phyloP scores from a whole-genome alignment of 1,139 yeast genomes.

The Hemisphaericaspora xylanilytica region DNA sequence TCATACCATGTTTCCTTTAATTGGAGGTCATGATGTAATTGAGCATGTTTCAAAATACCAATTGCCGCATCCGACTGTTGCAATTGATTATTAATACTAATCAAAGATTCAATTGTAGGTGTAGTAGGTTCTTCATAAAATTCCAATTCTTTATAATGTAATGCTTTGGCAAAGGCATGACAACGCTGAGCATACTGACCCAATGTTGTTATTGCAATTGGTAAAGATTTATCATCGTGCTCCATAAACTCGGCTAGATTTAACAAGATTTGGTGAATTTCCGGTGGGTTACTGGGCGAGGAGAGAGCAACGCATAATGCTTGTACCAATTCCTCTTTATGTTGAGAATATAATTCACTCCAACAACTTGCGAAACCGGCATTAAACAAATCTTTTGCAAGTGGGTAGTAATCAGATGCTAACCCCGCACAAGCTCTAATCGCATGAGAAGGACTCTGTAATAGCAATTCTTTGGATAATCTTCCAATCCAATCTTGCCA shows the following conservation, averaged over 20 bases:
- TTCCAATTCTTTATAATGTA: constrained; percentile 93
- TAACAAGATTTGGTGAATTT: constrained; percentile 83
- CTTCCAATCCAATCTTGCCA: constrained; percentile 98
- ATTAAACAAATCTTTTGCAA: constrained; percentile 89
- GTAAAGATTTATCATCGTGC: constrained; percentile 92
- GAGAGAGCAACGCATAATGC: constrained; percentile 84
- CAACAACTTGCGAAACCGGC: constrained; percentile 96
- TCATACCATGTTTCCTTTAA: constrained; percentile 98
- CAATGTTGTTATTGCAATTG: constrained; percentile 82
- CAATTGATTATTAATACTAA: constrained; percentile 87
- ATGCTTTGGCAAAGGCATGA: constrained; percentile 96
- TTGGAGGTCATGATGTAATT: constrained; percentile 87
- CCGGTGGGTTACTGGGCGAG: constrained; percentile 93
- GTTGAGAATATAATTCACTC: constrained; percentile 89
- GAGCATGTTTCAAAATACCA: constrained; percentile 94
- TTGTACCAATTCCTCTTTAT: constrained; percentile 86
- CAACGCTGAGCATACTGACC: constrained; percentile 94
- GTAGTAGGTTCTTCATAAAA: constrained; percentile 92
- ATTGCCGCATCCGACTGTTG: constrained; percentile 98
- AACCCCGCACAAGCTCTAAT: constrained; percentile 89
- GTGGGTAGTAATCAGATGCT: constrained; percentile 83
- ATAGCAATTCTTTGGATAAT: constrained; percentile 78
- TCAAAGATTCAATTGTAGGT: constrained; percentile 87
- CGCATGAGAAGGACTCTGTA: constrained; percentile 94
- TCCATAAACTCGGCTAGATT: constrained; percentile 96